A percentile compares a stretch with the other conserved stretches of the same genome.
Conservation (phyloP, 352 stramenopile species). For the Globisporangium cylindrosporum region DNA sequence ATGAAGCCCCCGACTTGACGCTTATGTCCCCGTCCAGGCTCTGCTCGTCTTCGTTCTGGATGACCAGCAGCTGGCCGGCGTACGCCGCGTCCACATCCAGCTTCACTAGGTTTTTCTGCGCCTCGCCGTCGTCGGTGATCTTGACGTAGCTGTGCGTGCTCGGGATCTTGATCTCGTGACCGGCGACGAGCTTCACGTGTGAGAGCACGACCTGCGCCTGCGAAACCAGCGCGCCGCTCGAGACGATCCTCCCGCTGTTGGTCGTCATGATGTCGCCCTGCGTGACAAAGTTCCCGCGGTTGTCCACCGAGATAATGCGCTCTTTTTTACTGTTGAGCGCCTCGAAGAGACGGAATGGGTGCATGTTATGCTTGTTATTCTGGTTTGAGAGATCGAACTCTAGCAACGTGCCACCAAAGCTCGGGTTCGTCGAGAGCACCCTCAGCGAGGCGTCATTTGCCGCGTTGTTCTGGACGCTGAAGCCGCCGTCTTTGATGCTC, state of each 20-base stretch:
- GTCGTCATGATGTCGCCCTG: conserved; percentile 48
- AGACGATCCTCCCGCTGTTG: conserved; percentile 40
- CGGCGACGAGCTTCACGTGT: conserved; percentile 36
- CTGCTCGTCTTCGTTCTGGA: conserved; percentile 76
- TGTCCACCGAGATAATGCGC: conserved; percentile 46
- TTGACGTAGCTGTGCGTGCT: conserved; percentile 70
- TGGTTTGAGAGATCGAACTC: conserved; percentile 36
- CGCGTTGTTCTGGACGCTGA: conserved; percentile 40
- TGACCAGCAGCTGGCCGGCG: conserved; percentile 61
- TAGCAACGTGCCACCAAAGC: conserved; percentile 55
- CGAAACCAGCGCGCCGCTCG: conserved; percentile 49
- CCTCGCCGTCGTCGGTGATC: conserved; percentile 49
- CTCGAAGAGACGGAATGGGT: conserved; percentile 53
- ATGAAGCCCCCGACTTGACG: conserved; percentile 43
- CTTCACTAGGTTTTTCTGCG: conserved; percentile 26
- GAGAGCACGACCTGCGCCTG: conserved; percentile 54
- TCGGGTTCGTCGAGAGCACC: conserved; percentile 39
- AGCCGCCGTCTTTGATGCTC: conserved; percentile 55
- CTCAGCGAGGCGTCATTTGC: conserved; percentile 45
- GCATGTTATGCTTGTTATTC: conserved; percentile 18
- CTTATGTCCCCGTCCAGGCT: conserved; percentile 42
- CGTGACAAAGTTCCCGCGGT: conserved; percentile 41
- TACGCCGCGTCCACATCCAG: conserved; percentile 43
- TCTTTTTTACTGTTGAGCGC: conserved; percentile 19
- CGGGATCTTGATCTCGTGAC: conserved; percentile 39